Base-by-base conservation (phyloP, 352 stramenopile genomes). In the Aphanomyces stellatus region DNA sequence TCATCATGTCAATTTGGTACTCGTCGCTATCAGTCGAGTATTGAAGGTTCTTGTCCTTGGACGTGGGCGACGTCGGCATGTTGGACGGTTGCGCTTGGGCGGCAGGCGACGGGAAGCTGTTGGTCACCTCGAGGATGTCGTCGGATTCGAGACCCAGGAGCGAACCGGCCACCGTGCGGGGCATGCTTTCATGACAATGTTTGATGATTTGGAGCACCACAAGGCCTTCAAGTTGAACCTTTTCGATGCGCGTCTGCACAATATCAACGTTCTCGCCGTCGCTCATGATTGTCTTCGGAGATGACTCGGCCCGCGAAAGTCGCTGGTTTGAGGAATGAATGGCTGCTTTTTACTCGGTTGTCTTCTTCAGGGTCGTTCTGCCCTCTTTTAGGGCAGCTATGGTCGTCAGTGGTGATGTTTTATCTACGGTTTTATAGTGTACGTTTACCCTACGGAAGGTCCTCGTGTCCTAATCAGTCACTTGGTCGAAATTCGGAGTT, bases 1-100 rank as follows among this genome's bases (percentile, higher is more conserved):
- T 98, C 95, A 99, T 98, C 96, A 99, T 99, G 79, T 99, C 94
- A 25, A 98, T 85, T 78, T 99, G 94, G 73, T 98, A 99, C 74
- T 98, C 95, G 69, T 98, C 86, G 41, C 82, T 77, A 28, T 90
- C 82, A 24, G 79, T 72, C 22, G 79, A 74, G n/a, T 80, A 72
- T 69, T 82, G 76, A 37, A 87, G 79, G 70, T 90, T 90, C 53
- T 88, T 86, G 33, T 76, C 77, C n/a, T 80, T 73, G 28, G 24
- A 78, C 76, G 88, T 83, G 72, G 65, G 79, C 69, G 69, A 88
- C 77, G 40, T 74, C 70, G 66, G 53, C 66, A 70, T 64, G 72
- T 75, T 62, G 73, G 51, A 41, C 69, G 61, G 31, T 62, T 80
- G 65, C 53, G 65, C 13, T 71, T 65, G 51, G 19, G 51, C 60